Base-by-base conservation (phyloP, 208 protist genomes). In the Acanthamoeba lenticulata region DNA sequence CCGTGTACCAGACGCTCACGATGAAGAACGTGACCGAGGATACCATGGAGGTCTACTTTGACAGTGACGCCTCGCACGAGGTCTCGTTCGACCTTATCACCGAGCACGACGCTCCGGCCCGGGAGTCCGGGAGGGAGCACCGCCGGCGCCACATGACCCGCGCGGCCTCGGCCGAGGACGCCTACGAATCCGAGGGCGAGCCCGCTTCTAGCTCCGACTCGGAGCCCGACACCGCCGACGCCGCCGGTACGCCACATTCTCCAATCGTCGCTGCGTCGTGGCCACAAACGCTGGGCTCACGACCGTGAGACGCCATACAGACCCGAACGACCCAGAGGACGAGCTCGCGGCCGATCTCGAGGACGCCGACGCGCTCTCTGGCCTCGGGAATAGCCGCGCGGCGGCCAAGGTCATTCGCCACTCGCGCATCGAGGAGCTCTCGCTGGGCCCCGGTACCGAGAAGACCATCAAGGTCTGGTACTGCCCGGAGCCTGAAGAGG, bases 21-120 rank as follows among this genome's bases (percentile, higher is more conserved):
- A 44, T 96, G 15, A 90, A 94, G 6, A 96, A 96, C 91, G 90
- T 96, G 17, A 94, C 90, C 32, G 95, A 96, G 4, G 95, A 96
- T 7, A 5, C 94, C 24, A 60, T 96, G n/a, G 95, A 95, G 42
- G 91, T 95, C 38, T 94, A 60, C 69, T 96, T 95, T 9, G 94
- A 88, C 57, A 92, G 90, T 19, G 94, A 96, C 65, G 32, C 94
- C 13, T 13, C 90, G 2, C 83, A 94, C 49, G 94, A 96, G 42
- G 65, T 96, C 0, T 65, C 83, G 2, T 96, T 96, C 92, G 81
- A 95, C 34, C 47, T 96, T 5, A 52, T 94, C 40, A 90, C 94
- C 34, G 95, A 96, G 6, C 47, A 94, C 1, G 55, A 38, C 17
- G n/a, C n/a, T n/a, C n/a, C n/a, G n/a, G n/a, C n/a, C n/a, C n/a